Evolutionary conservation across 495 filamentous ascomycete species (phyloP), one percentile per base, ranked within the genome.

Genomic region (Aspergillus carlsbadensis): DNA sequence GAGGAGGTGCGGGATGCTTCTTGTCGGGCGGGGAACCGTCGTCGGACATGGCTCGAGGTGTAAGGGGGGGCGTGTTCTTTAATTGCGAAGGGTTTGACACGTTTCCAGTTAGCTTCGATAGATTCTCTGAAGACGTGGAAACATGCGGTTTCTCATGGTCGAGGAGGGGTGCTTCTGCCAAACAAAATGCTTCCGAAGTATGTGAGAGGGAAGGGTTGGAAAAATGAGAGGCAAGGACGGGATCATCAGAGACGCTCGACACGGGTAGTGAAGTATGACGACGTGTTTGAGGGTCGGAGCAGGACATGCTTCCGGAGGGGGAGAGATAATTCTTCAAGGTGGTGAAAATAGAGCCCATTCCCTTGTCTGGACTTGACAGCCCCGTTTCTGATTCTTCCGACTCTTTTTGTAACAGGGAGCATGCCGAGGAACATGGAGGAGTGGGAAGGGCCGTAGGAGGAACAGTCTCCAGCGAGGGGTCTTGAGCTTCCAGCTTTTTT

Each of bases 31-130:
- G 52, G 46, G 64, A 66, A 62, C 76, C 72, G 59, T 83, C 83
- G 69, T 84, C 82, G 42, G 92, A 96, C 68, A 91, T 82, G 43
- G 92, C 85, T 69, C 92, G 85, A 52, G 90, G 93, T 29, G 92
- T 94, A 54, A 91, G 89, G 35, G 91, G 85, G 59, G 90, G 87
- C 58, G 89, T 93, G 77, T 87, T 96, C 92, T 96, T 95, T 78
- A 82, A 70, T 71, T 70, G 75, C 68, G 77, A 71, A 70, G 70
- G 75, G 75, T 76, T 72, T 63, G 76, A 70, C 76, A 80, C 80
- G 80, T 82, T 83, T 78, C 84, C 75, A 83, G 92, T 96, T 87
- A 96, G 91, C 90, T 86, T 92, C 78, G 83, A 87, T 68, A 87
- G 80, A 70, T 87, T 84, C 74, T 86, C 83, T 75, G 82, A 79